Evolutionary conservation across 805 yeast species (phyloP), one percentile per base, ranked within the genome.

Genomic region (Candida andamanensis): DNA sequence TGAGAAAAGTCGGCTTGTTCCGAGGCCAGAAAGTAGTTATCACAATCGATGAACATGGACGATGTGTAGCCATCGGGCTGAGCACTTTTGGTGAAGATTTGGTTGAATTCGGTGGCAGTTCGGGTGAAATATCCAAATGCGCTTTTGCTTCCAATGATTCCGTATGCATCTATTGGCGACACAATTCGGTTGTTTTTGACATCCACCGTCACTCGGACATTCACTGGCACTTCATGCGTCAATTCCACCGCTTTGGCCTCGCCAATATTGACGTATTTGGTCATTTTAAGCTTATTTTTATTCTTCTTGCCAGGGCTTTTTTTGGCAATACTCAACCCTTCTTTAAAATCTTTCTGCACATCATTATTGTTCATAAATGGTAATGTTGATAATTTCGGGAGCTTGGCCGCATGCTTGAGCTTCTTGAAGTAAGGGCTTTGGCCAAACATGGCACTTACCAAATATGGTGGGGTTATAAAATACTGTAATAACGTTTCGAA

Each of bases 401-500:
- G 66, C 41, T 72, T 74, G 21, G 66, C 63, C 0, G 95, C 95
- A 40, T 74, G 69, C 33, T 67, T 67, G 51, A 83, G 74, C 49
- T 75, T 70, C 22, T 60, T 54, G 16, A 54, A 32, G 21, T 37
- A 38, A 13, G 29, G 29, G 28, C 31, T 40, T 6, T 31, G 32
- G 58, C 46, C 46, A 60, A 86, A 85, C 4, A 80, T 67, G 2
- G 78, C 57, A 39, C 79, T 78, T 13, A 78, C 72, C 26, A 87
- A 63, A 49, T 87, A 85, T 29, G 85, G 82, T 1, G 96, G 95
- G 0, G 95, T 86, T 11, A 86, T 76, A 48, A 85, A 85, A 50
- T 63, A 86, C 50, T 85, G 95, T 35, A 87, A 59, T 24, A 87
- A 62, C 1, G 79, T 64, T 1, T 90, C 87, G 33, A 85, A 67